These are phyloP conservation scores for Mrakia blollopis DNA, from an alignment of 768 basidiomycete species.

Conservation along the genomic window DNA sequence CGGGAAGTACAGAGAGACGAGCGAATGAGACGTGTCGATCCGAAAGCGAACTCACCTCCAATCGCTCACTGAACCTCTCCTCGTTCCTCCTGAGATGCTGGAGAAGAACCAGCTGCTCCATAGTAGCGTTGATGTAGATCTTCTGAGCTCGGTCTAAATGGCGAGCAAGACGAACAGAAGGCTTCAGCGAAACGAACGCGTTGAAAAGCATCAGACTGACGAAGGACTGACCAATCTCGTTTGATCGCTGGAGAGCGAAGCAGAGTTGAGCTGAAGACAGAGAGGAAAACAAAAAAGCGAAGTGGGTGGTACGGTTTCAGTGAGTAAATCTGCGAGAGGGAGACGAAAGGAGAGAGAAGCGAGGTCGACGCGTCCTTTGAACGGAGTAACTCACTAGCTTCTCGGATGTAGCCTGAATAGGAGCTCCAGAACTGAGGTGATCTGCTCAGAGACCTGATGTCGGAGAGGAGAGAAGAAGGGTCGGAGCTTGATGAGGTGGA, in stretches of 20 bases:
- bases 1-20: background rate
- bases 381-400: constrained; percentile 37
- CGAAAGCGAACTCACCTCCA: background rate
- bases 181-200: background rate
- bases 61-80: background rate
- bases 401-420: constrained; percentile 41
- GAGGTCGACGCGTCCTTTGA: background rate
- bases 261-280: constrained; percentile 22
- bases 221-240: background rate
- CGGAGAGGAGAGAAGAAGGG: no score
- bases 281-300: no score
- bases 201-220: background rate
- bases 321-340: background rate
- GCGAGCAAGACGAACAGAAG: background rate
- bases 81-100: constrained; percentile 35
- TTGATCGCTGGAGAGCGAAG: background rate
- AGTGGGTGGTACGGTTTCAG: no score
- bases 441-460: background rate
- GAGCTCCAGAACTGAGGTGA: constrained; percentile 43
- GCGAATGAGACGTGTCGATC: background rate
- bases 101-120: constrained; percentile 37
- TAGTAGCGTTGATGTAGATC: constrained; percentile 37
- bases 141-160: constrained; percentile 34
- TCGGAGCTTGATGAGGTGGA: no score
- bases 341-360: background rate